Evolutionary conservation across 2,329 filamentous ascomycete genomes (phyloP), one percentile per base, ranked within the genome.

Genomic region (Fusarium sp.): DNA sequence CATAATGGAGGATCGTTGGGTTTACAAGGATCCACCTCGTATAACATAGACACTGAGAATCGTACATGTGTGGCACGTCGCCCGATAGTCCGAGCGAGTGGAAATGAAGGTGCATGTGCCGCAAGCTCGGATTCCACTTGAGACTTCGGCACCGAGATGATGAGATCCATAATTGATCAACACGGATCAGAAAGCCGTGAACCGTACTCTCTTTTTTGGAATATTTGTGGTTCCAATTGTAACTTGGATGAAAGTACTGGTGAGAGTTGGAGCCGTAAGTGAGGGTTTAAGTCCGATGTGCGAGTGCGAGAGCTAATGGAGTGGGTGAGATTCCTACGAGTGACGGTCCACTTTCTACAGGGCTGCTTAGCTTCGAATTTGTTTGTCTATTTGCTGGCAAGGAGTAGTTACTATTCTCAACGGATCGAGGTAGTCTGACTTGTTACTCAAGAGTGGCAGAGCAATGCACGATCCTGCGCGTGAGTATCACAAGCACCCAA

Each of bases 211-310:
- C 5, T 10, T 52, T 52, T 52, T 52, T 12, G 23, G 23, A 7
- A 5, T 5, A 2, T n/a, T n/a, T 37, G 14, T 27, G 18, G 10
- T 52, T 18, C 2, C 0, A 52, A 10, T 16, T 16, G 10, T 16
- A 4, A 4, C 10, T 10, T 27, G 4, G 2, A 10, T 2, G 11
- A 14, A 15, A 19, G 29, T 14, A 19, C 16, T 7, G 5, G n/a
- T 6, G n/a, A 54, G 16, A 39, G 2, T 18, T n/a, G 10, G 1
- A 39, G 1, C 18, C n/a, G 49, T 7, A 38, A 14, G 23, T 5
- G 14, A n/a, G 31, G 10, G 19, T 39, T 39, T n/a, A 39, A 54
- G 49, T 54, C 33, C 23, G 49, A 29, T 0, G 7, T 39, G 7
- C 8, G 33, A 27, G 25, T 39, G 23, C 33, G 49, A 54, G 49